Evolutionary conservation across 441 rosid genomes (phyloP).

Genomic region (Erodium texanum): DNA sequence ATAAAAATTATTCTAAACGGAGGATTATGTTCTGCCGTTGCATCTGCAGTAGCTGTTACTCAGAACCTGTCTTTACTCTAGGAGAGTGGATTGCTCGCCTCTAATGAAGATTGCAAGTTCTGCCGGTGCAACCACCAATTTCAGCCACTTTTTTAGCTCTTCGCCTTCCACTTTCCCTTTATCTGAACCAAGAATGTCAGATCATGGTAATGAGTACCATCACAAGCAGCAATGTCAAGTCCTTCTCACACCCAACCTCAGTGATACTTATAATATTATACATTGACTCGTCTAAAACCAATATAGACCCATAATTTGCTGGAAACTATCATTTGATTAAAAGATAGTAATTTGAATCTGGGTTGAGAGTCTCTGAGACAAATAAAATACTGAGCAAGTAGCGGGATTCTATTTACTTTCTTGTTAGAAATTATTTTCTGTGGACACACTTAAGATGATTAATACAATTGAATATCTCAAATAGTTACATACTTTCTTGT

Average conservation of each 20-base stretch:
- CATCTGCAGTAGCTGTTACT: conserved; percentile 9
- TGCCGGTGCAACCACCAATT: conserved; percentile 64
- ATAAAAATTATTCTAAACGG: conserved; percentile 9
- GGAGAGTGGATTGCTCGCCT: conserved; percentile 48
- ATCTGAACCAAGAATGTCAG: conserved; percentile 35
- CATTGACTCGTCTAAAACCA: neutral
- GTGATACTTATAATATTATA: neutral
- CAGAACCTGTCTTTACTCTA: conserved; percentile 34
- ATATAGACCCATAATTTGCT: neutral
- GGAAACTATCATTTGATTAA: too few relatives aligned
- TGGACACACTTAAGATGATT: neutral
- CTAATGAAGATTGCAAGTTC: conserved; percentile 55
- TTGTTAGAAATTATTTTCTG: neutral
- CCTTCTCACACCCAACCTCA: neutral
- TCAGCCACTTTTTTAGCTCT: conserved; percentile 75
- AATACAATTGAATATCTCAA: too few relatives aligned
- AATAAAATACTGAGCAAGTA: too few relatives aligned
- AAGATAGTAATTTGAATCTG: too few relatives aligned
- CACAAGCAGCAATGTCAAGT: neutral
- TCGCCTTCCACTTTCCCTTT: conserved; percentile 94
- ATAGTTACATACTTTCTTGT: too few relatives aligned
- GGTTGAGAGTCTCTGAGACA: too few relatives aligned
- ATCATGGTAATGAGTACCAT: neutral
- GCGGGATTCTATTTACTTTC: neutral
- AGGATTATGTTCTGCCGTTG: neutral